Conservation (phyloP, 768 basidiomycete species). For the Rhizopogon roseolus region DNA sequence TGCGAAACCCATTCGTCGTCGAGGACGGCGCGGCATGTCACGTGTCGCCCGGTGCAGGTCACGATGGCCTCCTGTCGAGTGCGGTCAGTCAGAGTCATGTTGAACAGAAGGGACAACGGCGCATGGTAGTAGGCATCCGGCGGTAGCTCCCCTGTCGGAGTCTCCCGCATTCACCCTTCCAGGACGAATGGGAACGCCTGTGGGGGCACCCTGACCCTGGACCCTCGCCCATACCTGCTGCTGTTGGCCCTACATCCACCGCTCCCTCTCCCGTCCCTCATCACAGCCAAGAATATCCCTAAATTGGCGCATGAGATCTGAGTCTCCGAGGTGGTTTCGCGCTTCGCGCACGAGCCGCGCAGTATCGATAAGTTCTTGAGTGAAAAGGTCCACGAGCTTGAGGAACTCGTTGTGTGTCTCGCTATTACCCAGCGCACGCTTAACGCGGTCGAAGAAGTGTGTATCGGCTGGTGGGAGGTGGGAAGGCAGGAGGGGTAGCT, state of each 20-base stretch:
- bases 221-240: constrained; percentile 50
- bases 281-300: constrained; percentile 88
- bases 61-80: constrained; percentile 72
- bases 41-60: constrained; percentile 90
- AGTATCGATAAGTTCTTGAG: constrained; percentile 89
- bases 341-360: constrained; percentile 79
- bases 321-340: constrained; percentile 69
- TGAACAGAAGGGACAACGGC: constrained; percentile 25
- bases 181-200: constrained; percentile 36
- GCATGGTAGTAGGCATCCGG: constrained; percentile 70
- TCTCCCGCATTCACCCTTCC: constrained; percentile 60
- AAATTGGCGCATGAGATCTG: constrained; percentile 77
- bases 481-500: constrained; percentile 14
- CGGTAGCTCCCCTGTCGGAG: constrained; percentile 88
- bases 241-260: constrained; percentile 38
- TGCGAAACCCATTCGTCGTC: constrained; percentile 99
- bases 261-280: constrained; percentile 59
- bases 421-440: constrained; percentile 61
- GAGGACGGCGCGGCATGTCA: constrained; percentile 92
- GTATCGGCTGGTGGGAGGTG: constrained; percentile 44
- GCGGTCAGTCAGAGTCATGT: not conserved
- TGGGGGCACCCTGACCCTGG: constrained; percentile 32
- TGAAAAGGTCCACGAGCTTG: constrained; percentile 91
- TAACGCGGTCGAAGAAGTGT: constrained; percentile 91
- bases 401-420: constrained; percentile 92